Evolutionary conservation across 1,284 basidiomycete species (phyloP), one percentile per base, ranked within the genome.

Genomic region (Trichosporon faecale): DNA sequence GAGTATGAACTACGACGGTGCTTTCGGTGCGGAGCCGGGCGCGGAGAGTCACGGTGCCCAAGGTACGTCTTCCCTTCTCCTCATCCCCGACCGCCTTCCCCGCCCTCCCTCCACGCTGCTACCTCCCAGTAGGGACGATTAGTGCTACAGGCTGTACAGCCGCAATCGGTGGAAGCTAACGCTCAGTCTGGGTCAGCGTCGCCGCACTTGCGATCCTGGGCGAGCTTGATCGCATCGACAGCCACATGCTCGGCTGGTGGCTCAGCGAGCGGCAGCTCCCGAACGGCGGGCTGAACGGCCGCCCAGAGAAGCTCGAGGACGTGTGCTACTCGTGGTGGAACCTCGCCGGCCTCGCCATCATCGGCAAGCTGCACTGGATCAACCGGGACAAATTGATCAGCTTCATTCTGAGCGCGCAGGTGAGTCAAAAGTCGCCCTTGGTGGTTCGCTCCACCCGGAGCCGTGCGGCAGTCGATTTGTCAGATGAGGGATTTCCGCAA

Each of bases 311-410:
- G 85, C 86, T 98, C n/a, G 94, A 91, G 12, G 94, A 98, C 77
- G 92, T 94, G 88, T 99, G 97, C 85, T 99, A 99, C 84, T 94
- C 92, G 76, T 96, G 94, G 86, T 99, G 95, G 95, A 94, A 96
- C 5, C 87, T 99, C 2, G 95, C 95, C 0, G 86, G 92, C 0
- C 83, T 99, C 65, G 89, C 93, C 21, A 95, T 98, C 70, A 83
- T 99, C 46, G 88, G 90, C 61, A 93, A 91, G 77, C 82, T 95
- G 21, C 85, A 88, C 11, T 99, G 96, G 94, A 97, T 99, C 77
- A 91, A 98, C 80, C 86, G 89, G 0, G 87, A 90, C n/a, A 94
- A 93, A 81, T 85, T 98, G 12, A 77, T 80, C 3, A 75, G 82
- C 1, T 99, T 98, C 83, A 96, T 99, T 70, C 86, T 98, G 4